Conservation (phyloP, 78 protist species). For the Dictyostelium brefeldianum region DNA sequence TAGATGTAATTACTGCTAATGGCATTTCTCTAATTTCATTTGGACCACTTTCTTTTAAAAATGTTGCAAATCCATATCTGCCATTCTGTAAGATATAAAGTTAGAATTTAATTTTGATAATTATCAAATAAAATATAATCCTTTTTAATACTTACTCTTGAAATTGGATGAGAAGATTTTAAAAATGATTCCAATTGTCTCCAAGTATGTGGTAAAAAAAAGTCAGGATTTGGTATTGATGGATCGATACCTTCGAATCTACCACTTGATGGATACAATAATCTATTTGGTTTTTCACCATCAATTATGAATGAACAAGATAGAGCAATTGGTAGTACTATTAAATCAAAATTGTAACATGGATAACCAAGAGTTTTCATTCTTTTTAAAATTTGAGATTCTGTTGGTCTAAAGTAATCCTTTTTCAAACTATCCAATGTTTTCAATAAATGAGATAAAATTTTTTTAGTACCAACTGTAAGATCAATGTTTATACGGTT, state of each 20-base stretch:
- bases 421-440: conserved; percentile 61
- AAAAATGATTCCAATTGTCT: conserved; percentile 45
- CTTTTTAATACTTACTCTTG: background rate
- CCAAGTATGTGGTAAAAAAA: conserved; percentile 72
- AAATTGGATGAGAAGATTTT: conserved; percentile 70
- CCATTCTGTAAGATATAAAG: conserved; percentile 17
- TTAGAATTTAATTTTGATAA: background rate
- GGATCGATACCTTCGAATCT: conserved; percentile 77
- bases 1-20: conserved; percentile 59
- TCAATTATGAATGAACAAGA: conserved; percentile 43
- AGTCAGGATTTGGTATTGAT: conserved; percentile 73
- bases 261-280: conserved; percentile 71
- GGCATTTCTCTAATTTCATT: conserved; percentile 69
- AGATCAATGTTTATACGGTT: conserved; percentile 9
- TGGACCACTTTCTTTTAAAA: conserved; percentile 71
- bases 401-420: conserved; percentile 75
- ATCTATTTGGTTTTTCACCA: conserved; percentile 67
- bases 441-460: conserved; percentile 43
- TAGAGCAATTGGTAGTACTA: conserved; percentile 40
- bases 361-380: conserved; percentile 69
- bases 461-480: conserved; percentile 33
- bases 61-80: conserved; percentile 72
- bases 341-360: conserved; percentile 51
- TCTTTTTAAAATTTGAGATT: conserved; percentile 69
- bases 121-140: background rate